Base-by-base conservation (phyloP, 192 early-diverging fungal genomes). In the Coemansia sp. region DNA sequence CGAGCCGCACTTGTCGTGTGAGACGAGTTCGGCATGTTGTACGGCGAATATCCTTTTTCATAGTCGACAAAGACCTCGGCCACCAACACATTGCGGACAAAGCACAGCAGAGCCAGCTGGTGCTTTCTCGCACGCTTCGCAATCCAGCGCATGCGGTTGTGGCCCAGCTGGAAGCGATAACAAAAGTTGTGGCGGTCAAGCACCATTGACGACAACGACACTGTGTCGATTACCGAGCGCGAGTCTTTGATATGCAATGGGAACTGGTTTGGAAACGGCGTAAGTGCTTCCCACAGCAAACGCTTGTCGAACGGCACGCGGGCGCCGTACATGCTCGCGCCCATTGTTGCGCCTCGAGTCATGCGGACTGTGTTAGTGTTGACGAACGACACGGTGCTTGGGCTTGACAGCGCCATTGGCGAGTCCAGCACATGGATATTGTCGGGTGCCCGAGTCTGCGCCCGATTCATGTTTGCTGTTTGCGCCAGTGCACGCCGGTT, bases 41-140 rank as follows among this genome's bases (percentile, higher is more conserved):
- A 73, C 7, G 76, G 76, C 26, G 76, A 79, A 28, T 79, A 79
- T 1, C 76, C 76, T 34, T 68, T 69, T 36, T 70, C 76, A 38
- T 73, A 79, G 61, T 79, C 76, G 4, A 79, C 71, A 73, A 79
- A 79, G 1, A 79, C 61, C 61, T 79, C 76, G 20, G 76, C 76
- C 9, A 79, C 61, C 17, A 73, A 40, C 21, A 57, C 60, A 58
- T 21, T 68, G 61, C 76, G 71, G 12, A 79, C 76, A 56, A 63
- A 65, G 61, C 76, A 79, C 26, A 64, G 61, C 17, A 79, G 48
- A 1, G 71, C 76, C 55, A 79, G 71, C 64, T 79, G 76, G 61
- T 73, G 56, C 55, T 65, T 67, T 24, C 65, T 59, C 15, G 56
- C 61, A 17, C 76, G 76, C 61, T 67, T 73, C 10, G 76, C 76